phyloP scores from a whole-genome alignment of 1,284 basidiomycete species.

The Rhodofomes roseus region DNA sequence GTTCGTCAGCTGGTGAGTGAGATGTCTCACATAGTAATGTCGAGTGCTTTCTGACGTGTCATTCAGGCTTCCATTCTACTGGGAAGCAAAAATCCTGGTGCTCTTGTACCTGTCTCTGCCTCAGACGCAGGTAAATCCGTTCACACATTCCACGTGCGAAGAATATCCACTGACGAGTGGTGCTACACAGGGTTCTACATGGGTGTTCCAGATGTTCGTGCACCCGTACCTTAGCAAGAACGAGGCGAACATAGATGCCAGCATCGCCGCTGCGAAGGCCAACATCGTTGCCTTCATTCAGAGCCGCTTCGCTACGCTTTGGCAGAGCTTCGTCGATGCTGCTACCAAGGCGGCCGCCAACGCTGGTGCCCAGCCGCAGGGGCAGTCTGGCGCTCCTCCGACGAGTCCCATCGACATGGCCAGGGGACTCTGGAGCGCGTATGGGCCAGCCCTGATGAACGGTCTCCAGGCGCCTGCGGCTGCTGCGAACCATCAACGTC shows the following conservation, averaged over 20 bases:
- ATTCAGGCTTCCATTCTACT: slow-evolving; percentile 77
- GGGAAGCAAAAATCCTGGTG: slow-evolving; percentile 67
- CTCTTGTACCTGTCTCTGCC: slow-evolving; percentile 73
- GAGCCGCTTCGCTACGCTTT: slow-evolving; percentile 41
- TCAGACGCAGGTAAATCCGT: slow-evolving; percentile 59
- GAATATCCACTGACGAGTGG: not conserved
- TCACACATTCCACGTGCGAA: not conserved
- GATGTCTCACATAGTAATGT: not conserved
- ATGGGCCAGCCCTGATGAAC: slow-evolving; percentile 1
- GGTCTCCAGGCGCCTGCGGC: not conserved
- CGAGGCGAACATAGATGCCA: slow-evolving; percentile 64
- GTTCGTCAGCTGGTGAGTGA: slow-evolving; percentile 63
- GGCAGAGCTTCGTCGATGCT: slow-evolving; percentile 41
- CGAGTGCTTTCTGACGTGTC: not conserved
- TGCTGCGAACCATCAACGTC: slow-evolving; percentile 1
- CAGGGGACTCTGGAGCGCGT: slow-evolving; percentile 6
- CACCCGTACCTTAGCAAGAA: slow-evolving; percentile 65
- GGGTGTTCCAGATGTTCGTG: slow-evolving; percentile 63
- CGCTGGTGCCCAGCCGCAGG: not conserved
- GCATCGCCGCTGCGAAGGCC: slow-evolving; percentile 50
- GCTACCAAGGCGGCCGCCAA: slow-evolving; percentile 39
- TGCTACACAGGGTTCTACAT: slow-evolving; percentile 59
- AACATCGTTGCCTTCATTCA: slow-evolving; percentile 52
- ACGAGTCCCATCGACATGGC: slow-evolving; percentile 4
- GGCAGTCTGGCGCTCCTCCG: not conserved